Evolutionary conservation across 2,329 filamentous ascomycete species (phyloP).

Genomic region (Nemania sp.): DNA sequence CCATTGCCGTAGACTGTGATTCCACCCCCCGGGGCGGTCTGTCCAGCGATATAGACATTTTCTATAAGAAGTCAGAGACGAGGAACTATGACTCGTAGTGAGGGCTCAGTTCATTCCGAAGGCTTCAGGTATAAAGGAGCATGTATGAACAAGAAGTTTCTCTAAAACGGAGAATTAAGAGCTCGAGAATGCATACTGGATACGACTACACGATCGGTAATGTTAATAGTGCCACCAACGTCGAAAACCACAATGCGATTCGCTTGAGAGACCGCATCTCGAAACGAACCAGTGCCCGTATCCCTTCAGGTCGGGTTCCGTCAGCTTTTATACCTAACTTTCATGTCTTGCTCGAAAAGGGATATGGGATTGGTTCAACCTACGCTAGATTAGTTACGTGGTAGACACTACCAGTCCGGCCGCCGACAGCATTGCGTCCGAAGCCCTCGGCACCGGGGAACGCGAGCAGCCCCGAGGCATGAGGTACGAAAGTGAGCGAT

Average conservation of each 20-base stretch:
- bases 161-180: not conserved
- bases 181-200: constrained; percentile 40
- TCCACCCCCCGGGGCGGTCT: constrained; percentile 62
- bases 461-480: constrained; percentile 47
- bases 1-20: constrained; percentile 68
- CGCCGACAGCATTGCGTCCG: constrained; percentile 60
- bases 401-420: constrained; percentile 60
- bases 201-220: constrained; percentile 60
- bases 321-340: constrained; percentile 5
- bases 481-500: constrained; percentile 34
- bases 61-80: constrained; percentile 36
- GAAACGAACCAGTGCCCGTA: constrained; percentile 61
- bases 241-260: constrained; percentile 64
- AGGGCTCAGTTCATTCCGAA: not conserved
- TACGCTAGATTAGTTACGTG: constrained; percentile 61
- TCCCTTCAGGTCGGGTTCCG: constrained; percentile 49
- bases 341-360: not conserved
- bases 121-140: not conserved
- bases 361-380: not conserved
- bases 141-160: not conserved
- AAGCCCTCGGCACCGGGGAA: constrained; percentile 65
- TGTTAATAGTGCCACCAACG: constrained; percentile 63
- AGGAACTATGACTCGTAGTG: not conserved
- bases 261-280: constrained; percentile 61
- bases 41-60: constrained; percentile 62